Conservation (phyloP, 2,329 filamentous ascomycete species). For the Plenodomus lindquistii region DNA sequence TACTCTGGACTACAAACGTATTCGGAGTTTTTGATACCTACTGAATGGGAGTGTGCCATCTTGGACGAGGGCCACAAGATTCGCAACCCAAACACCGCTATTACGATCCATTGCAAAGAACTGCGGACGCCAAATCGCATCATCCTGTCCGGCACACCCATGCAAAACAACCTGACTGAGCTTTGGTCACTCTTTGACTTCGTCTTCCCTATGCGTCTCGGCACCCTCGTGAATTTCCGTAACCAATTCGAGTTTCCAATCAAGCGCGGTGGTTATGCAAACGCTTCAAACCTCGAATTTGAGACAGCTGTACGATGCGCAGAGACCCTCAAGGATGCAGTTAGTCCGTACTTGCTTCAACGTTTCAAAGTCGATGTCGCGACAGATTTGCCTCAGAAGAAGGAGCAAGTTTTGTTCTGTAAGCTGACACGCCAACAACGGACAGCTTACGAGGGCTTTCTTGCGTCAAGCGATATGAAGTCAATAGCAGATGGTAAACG, state of each 20-base stretch:
- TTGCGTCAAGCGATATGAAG: conserved; percentile 82
- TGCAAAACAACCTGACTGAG: conserved; percentile 95
- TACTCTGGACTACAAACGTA: conserved; percentile 97
- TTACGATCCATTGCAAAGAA: conserved; percentile 95
- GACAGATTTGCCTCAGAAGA: conserved; percentile 91
- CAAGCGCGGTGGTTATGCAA: conserved; percentile 88
- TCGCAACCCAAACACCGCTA: conserved; percentile 90
- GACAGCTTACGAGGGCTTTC: conserved; percentile 77
- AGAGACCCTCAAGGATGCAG: conserved; percentile 89
- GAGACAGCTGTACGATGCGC: conserved; percentile 94
- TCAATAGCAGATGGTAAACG: conserved; percentile 75
- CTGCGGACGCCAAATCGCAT: conserved; percentile 86
- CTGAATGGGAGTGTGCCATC: conserved; percentile 91
- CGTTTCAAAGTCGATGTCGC: conserved; percentile 93
- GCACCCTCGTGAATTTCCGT: conserved; percentile 87
- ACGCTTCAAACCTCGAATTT: conserved; percentile 90
- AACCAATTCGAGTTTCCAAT: conserved; percentile 94
- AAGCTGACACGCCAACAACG: conserved; percentile 82
- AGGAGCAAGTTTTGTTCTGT: conserved; percentile 93
- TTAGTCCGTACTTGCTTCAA: conserved; percentile 90
- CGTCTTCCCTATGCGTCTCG: conserved; percentile 92
- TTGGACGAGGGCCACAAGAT: conserved; percentile 98
- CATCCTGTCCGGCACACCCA: conserved; percentile 93
- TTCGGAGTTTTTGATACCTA: conserved; percentile 75
- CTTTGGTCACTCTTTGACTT: conserved; percentile 98